These are phyloP conservation scores for Ordospora pajunii DNA, from an alignment of 371 early-diverging fungal species.

Conservation along the genomic window DNA sequence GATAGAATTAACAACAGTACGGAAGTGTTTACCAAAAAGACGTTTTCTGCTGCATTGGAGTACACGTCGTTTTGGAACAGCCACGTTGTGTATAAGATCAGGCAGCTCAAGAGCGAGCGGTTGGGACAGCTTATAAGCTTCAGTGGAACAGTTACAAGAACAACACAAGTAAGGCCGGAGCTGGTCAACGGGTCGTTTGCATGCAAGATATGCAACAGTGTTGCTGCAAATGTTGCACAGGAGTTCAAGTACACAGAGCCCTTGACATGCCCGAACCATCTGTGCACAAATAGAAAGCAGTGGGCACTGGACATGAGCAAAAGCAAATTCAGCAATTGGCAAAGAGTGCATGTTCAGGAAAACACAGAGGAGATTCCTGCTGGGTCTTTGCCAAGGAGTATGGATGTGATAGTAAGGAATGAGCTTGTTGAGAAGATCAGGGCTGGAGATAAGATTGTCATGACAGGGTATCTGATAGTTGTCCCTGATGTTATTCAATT, in stretches of 20 bases:
- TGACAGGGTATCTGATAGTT: constrained; percentile 84
- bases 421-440: constrained; percentile 88
- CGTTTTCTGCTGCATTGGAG: constrained; percentile 20
- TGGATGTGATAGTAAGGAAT: constrained; percentile 88
- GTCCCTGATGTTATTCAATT: constrained; percentile 81
- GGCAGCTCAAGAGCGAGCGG: constrained; percentile 73
- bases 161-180: constrained; percentile 93
- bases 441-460: constrained; percentile 82
- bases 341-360: constrained; percentile 91
- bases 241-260: constrained; percentile 94
- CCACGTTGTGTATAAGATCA: constrained; percentile 53
- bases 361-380: constrained; percentile 87
- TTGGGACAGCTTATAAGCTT: constrained; percentile 77
- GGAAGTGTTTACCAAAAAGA: constrained; percentile 9
- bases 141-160: constrained; percentile 89
- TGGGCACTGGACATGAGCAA: constrained; percentile 75
- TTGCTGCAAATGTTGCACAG: constrained; percentile 76
- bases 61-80: constrained; percentile 37
- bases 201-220: constrained; percentile 75
- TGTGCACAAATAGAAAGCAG: constrained; percentile 73
- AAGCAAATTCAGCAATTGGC: constrained; percentile 90
- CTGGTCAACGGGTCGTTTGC: constrained; percentile 77
- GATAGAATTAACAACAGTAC: constrained; percentile 6
- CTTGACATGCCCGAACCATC: constrained; percentile 73
- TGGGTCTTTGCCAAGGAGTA: constrained; percentile 87